Evolutionary conservation across 495 filamentous ascomycete species (phyloP).

Genomic region (Gamarada debralockiae): DNA sequence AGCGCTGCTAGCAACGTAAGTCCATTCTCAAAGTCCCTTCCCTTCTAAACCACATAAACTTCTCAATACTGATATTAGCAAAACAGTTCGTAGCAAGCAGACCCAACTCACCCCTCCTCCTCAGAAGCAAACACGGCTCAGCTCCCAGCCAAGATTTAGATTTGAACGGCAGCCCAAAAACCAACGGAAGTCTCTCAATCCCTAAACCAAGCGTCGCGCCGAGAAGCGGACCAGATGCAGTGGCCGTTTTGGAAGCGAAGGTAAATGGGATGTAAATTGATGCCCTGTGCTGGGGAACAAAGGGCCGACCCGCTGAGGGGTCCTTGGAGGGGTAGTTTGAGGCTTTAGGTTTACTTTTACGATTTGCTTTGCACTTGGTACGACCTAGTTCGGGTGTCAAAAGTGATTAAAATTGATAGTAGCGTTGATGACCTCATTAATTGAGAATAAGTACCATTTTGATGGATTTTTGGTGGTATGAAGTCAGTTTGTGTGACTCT

Average conservation of each 20-base stretch:
- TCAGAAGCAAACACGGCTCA: constrained; percentile 31
- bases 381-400: too few species aligned
- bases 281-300: constrained; percentile 3
- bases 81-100: constrained; percentile 55
- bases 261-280: constrained; percentile 30
- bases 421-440: too few species aligned
- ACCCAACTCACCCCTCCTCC: constrained; percentile 49
- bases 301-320: constrained; percentile 17
- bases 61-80: not conserved
- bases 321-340: constrained; percentile 18
- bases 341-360: not conserved
- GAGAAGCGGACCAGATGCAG: constrained; percentile 30
- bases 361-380: too few species aligned
- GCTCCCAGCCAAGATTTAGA: constrained; percentile 33
- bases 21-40: not conserved
- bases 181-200: constrained; percentile 17
- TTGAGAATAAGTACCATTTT: too few species aligned
- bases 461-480: too few species aligned
- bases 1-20: constrained; percentile 86
- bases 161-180: constrained; percentile 23
- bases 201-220: constrained; percentile 27
- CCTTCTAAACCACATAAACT: not conserved
- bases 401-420: too few species aligned
- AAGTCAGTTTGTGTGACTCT: too few species aligned
- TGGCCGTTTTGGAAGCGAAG: constrained; percentile 41